phyloP scores from a whole-genome alignment of 192 early-diverging fungal genomes.

The Cetraspora pellucida region DNA sequence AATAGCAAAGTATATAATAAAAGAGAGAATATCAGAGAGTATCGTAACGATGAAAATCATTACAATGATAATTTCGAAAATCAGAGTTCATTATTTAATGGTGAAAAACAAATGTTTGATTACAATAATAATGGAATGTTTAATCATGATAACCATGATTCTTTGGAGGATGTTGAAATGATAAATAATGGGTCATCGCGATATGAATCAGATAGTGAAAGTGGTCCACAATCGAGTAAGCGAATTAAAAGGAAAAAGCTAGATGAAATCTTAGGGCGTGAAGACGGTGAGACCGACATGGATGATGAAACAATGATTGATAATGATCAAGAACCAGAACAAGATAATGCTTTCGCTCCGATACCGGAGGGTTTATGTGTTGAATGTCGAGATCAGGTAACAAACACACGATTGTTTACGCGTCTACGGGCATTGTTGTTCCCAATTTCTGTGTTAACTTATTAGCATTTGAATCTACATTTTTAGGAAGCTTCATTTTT shows the following conservation, averaged over 20 bases:
- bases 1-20: too few relatives aligned
- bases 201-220: too few relatives aligned
- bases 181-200: too few relatives aligned
- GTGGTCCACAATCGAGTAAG: not conserved
- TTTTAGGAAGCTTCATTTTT: slow-evolving; percentile 54
- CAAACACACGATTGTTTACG: slow-evolving; percentile 15
- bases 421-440: too few relatives aligned
- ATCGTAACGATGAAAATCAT: too few relatives aligned
- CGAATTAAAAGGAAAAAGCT: slow-evolving; percentile 5
- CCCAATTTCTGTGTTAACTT: not conserved
- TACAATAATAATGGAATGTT: too few relatives aligned
- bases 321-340: not conserved
- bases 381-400: slow-evolving; percentile 82
- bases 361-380: slow-evolving; percentile 80
- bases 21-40: too few relatives aligned
- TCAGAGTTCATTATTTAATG: too few relatives aligned
- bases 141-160: too few relatives aligned
- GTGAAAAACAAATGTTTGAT: too few relatives aligned
- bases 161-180: too few relatives aligned
- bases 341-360: slow-evolving; percentile 42
- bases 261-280: slow-evolving; percentile 43
- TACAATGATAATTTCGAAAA: too few relatives aligned
- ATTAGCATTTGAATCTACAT: not conserved
- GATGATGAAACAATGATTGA: slow-evolving; percentile 31
- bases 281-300: slow-evolving; percentile 40